These are phyloP conservation scores for Alnus glutinosa DNA, from an alignment of 306 rosid genomes.

Conservation along the genomic window DNA sequence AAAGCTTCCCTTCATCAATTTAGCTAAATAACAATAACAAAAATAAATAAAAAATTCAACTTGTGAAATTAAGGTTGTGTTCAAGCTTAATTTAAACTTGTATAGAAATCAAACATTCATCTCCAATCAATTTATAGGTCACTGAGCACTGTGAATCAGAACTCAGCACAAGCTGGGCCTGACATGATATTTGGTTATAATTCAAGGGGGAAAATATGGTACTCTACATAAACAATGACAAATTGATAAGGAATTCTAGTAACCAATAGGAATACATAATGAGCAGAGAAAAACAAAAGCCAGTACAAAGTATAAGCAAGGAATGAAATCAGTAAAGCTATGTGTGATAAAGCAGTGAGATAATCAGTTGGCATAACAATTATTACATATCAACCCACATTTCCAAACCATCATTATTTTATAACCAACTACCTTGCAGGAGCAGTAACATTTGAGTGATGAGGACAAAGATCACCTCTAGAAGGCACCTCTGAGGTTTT, in stretches of 20 bases:
- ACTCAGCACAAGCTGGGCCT: not conserved
- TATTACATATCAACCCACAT: not conserved
- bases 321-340: conserved; percentile 3
- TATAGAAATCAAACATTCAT: not conserved
- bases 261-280: not conserved
- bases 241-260: not conserved
- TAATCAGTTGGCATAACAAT: not conserved
- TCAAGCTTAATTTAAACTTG: not conserved
- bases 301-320: conserved; percentile 1
- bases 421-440: conserved; percentile 43
- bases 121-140: not conserved
- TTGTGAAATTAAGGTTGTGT: not conserved
- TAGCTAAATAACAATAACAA: not conserved
- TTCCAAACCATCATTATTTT: conserved; percentile 2
- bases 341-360: conserved; percentile 1
- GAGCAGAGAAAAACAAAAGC: conserved; percentile 4
- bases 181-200: not conserved
- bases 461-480: conserved; percentile 32
- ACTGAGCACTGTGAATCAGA: not conserved
- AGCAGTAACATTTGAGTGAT: conserved; percentile 25
- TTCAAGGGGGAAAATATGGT: not conserved
- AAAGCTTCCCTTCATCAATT: not conserved
- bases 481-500: conserved; percentile 20
- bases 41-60: not conserved
- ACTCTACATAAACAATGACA: conserved; percentile 4